Evolutionary conservation across 495 filamentous ascomycete species (phyloP).

Genomic region (Rostrohypoxylon terebratum): DNA sequence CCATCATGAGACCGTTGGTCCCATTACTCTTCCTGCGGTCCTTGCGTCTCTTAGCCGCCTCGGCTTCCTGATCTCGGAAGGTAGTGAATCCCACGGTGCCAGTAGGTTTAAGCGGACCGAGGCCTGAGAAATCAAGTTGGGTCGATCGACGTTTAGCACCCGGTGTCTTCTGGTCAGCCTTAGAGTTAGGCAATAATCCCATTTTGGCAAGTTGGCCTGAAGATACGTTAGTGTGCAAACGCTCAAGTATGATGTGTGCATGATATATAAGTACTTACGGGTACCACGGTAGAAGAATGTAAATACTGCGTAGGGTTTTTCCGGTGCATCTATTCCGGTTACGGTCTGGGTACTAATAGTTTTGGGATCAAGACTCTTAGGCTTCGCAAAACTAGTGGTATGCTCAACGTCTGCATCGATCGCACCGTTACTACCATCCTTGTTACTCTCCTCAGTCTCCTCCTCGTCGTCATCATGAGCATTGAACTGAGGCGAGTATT

Average conservation of each 20-base stretch:
- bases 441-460: slow-evolving; percentile 61
- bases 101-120: slow-evolving; percentile 83
- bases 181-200: slow-evolving; percentile 78
- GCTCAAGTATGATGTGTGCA: background rate
- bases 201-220: slow-evolving; percentile 93
- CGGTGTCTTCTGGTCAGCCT: slow-evolving; percentile 67
- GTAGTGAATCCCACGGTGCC: slow-evolving; percentile 90
- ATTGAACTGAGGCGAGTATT: slow-evolving; percentile 98
- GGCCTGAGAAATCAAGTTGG: slow-evolving; percentile 82
- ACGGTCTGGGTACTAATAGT: slow-evolving; percentile 98
- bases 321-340: slow-evolving; percentile 95
- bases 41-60: slow-evolving; percentile 62
- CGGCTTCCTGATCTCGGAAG: slow-evolving; percentile 78
- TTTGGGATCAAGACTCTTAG: slow-evolving; percentile 95
- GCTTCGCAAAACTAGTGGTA: slow-evolving; percentile 98
- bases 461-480: slow-evolving; percentile 93
- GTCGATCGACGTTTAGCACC: slow-evolving; percentile 77
- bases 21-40: slow-evolving; percentile 68
- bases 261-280: slow-evolving; percentile 68
- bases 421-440: slow-evolving; percentile 54
- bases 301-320: slow-evolving; percentile 95
- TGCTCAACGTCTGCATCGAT: slow-evolving; percentile 84
- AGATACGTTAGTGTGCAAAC: slow-evolving; percentile 37
- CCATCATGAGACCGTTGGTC: slow-evolving; percentile 54
- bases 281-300: slow-evolving; percentile 98